Percentiles rank a stretch among this genome's conserved stretches.
phyloP scores from a whole-genome alignment of 345 rosid genomes.

The Litchi chinensis region DNA sequence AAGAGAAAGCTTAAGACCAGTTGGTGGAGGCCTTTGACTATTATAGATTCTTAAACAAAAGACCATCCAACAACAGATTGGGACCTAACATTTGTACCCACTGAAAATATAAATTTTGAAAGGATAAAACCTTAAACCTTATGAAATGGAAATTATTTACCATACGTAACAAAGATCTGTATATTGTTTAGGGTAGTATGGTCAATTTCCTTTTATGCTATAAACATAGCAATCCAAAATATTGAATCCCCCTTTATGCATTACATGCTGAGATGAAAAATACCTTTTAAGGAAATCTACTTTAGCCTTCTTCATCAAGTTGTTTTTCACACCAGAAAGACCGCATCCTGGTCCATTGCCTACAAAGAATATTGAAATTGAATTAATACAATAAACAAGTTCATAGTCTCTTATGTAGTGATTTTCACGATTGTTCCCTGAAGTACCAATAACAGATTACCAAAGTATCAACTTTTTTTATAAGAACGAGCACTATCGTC shows the following conservation, averaged over 20 bases:
- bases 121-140: neutral
- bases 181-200: neutral
- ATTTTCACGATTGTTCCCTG: neutral
- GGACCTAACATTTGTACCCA: neutral
- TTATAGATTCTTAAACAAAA: neutral
- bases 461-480: neutral
- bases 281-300: conserved; percentile 78
- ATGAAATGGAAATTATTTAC: neutral
- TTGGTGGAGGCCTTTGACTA: neutral
- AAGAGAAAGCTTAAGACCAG: neutral
- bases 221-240: neutral
- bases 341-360: conserved; percentile 62
- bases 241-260: conserved; percentile 1
- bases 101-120: neutral
- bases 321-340: conserved; percentile 66
- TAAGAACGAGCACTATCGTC: neutral
- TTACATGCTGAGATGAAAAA: neutral
- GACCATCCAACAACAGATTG: neutral
- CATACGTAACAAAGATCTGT: neutral
- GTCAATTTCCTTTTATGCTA: neutral
- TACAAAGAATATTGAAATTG: conserved; percentile 28
- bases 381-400: neutral
- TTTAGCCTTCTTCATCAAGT: conserved; percentile 90
- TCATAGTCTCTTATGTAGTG: neutral
- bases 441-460: conserved; percentile 2